Evolutionary conservation across 1,284 basidiomycete species (phyloP), one percentile per base, ranked within the genome.

Genomic region (Cutaneotrichosporon sp.): DNA sequence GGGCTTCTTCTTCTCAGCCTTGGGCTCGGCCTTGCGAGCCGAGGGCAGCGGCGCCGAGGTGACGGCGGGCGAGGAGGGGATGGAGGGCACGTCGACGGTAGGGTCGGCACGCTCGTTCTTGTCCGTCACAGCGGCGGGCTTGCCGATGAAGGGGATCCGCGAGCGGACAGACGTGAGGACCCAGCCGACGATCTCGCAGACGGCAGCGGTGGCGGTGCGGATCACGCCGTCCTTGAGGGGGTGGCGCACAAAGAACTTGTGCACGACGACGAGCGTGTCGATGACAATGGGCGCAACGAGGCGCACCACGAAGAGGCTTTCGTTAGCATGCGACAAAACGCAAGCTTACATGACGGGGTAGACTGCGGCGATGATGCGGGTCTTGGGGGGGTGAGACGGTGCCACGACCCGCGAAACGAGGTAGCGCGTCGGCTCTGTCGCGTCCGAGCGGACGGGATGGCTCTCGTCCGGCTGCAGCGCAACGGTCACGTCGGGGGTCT

Each of bases 401-500:
- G 60, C 53, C 18, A 58, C 58, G 4, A 68, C 48, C 52, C 64
- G 66, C 42, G 65, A 61, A n/a, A 73, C 67, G 45, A 63, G 65
- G 30, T 68, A 55, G 48, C 60, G 60, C 3, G 58, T 49, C 14
- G 55, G 54, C 33, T 59, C 54, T n/a, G 41, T 38, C 4, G 47
- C 52, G n/a, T 54, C 47, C 20, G 58, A 56, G 20, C 49, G 56
- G 15, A 46, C 37, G 5, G 57, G 56, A 10, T 54, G 53, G 23
- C 58, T 56, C 34, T 55, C 58, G 42, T 65, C 62, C 9, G 61
- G 55, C 35, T 60, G 57, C 38, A 68, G 51, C 35, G 66, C 54
- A 18, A 69, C 44, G 18, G 50, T 36, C 13, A 58, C 46, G 9
- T 58, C 52, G 37, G 55, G 46, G 41, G 52, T 61, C 40, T 63